Evolutionary conservation across 495 filamentous ascomycete genomes (phyloP).

Genomic region (Neurospora hispaniola): DNA sequence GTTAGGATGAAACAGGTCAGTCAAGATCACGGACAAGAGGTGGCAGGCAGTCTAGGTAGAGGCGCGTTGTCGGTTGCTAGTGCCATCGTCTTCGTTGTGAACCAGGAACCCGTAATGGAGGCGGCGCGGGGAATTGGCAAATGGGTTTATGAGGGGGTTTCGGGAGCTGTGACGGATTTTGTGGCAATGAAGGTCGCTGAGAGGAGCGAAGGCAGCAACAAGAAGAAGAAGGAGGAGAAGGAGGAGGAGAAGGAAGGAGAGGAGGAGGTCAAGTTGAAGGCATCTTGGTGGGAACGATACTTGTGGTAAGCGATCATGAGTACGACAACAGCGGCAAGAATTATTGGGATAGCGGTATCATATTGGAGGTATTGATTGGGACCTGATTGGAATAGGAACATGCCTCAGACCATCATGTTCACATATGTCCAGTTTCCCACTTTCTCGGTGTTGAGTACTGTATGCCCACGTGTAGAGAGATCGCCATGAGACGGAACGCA

Average conservation of each 20-base stretch:
- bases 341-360: neutral
- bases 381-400: neutral
- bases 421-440: neutral
- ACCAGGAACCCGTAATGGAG: neutral
- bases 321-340: neutral
- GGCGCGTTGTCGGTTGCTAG: neutral
- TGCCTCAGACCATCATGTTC: neutral
- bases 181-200: conserved; percentile 2
- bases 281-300: neutral
- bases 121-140: neutral
- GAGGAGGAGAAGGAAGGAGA: neutral
- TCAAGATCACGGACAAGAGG: neutral
- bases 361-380: neutral
- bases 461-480: neutral
- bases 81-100: neutral
- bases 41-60: neutral
- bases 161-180: conserved; percentile 14
- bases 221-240: too few species aligned
- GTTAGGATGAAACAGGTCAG: conserved; percentile 5
- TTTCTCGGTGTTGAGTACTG: neutral
- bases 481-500: neutral
- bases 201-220: neutral
- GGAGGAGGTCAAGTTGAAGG: neutral
- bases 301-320: neutral
- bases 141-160: conserved; percentile 4